These are phyloP conservation scores for Pseudocercospora macadamiae DNA, from an alignment of 2,329 filamentous ascomycete genomes.

Conservation along the genomic window DNA sequence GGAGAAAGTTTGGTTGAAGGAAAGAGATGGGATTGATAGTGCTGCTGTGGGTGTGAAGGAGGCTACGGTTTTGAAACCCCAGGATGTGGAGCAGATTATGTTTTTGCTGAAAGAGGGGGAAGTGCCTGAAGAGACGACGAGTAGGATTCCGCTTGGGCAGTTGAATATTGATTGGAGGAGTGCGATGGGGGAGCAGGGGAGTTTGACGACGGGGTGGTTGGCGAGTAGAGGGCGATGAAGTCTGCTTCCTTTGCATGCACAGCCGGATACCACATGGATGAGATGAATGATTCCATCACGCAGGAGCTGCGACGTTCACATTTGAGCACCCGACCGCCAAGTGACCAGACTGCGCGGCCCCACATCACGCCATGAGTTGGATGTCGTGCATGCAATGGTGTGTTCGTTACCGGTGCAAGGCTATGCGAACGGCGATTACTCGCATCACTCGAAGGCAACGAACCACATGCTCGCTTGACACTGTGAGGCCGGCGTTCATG, in stretches of 20 bases:
- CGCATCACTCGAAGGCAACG: not conserved
- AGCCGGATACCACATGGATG: too few relatives aligned
- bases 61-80: constrained; percentile 57
- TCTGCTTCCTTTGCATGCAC: too few relatives aligned
- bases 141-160: constrained; percentile 71
- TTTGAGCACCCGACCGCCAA: too few relatives aligned
- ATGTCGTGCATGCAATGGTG: too few relatives aligned
- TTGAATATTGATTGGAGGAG: constrained; percentile 86
- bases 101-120: constrained; percentile 61
- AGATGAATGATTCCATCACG: too few relatives aligned
- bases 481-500: not conserved
- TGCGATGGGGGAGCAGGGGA: constrained; percentile 86
- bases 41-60: constrained; percentile 38
- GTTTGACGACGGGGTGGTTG: constrained; percentile 79
- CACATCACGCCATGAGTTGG: too few relatives aligned
- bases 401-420: too few relatives aligned
- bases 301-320: too few relatives aligned
- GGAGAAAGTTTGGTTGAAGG: constrained; percentile 54
- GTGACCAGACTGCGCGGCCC: too few relatives aligned
- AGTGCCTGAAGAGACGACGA: constrained; percentile 45
- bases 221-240: constrained; percentile 31
- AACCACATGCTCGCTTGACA: not conserved
- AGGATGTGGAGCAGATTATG: constrained; percentile 67
- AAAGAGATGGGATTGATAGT: constrained; percentile 34
- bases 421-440: not conserved